These are phyloP conservation scores for Smittium mucronatum DNA, from an alignment of 371 early-diverging fungal genomes.

Conservation along the genomic window DNA sequence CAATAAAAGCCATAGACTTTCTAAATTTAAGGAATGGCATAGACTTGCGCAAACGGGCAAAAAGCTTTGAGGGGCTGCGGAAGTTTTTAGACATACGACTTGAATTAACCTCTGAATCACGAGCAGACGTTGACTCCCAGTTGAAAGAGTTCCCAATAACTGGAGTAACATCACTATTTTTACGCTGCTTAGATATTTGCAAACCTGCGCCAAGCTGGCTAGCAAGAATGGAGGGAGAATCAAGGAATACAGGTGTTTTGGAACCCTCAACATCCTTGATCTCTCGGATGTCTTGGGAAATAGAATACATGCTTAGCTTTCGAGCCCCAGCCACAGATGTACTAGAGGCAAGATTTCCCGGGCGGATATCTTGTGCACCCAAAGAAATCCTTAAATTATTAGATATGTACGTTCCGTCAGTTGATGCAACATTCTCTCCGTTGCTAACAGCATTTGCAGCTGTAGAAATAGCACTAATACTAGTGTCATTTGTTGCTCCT, in stretches of 20 bases:
- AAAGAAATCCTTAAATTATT: neutral
- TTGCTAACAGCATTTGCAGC: neutral
- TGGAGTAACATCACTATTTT: conserved; percentile 5
- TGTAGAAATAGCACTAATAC: neutral
- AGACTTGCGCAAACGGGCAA: conserved; percentile 29
- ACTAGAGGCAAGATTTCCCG: neutral
- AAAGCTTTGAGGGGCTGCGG: conserved; percentile 28
- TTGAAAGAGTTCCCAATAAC: conserved; percentile 10
- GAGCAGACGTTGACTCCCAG: conserved; percentile 4
- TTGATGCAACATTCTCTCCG: neutral
- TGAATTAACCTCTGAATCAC: conserved; percentile 7
- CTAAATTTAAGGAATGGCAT: conserved; percentile 31
- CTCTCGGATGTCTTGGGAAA: conserved; percentile 9
- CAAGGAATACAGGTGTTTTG: conserved; percentile 11
- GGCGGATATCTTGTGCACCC: neutral
- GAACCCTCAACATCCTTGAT: conserved; percentile 11
- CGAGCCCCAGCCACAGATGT: conserved; percentile 1
- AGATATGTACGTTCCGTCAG: neutral
- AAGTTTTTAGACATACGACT: conserved; percentile 15
- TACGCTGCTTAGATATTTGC: conserved; percentile 3
- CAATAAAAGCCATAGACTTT: conserved; percentile 17
- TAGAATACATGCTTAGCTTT: conserved; percentile 8
- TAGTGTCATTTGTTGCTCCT: neutral
- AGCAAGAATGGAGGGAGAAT: conserved; percentile 7
- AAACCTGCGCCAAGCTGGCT: conserved; percentile 9